Base-by-base conservation (phyloP, 345 rosid genomes). In the Psidium friedrichsthalianum region DNA sequence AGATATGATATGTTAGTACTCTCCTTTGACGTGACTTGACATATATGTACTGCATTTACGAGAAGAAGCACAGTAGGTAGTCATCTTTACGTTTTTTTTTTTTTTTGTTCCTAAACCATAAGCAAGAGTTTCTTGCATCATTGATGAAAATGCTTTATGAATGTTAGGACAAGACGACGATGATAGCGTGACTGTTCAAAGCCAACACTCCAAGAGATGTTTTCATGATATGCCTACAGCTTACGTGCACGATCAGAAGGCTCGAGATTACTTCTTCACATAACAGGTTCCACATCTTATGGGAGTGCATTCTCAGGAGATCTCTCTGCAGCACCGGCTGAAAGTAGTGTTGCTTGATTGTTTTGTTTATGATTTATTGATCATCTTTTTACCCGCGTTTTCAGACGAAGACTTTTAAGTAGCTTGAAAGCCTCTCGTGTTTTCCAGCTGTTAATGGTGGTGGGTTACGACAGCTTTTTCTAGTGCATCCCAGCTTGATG, bases 261-360 rank as follows among this genome's bases (percentile, higher is more conserved):
- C 95, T 47, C 93, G 96, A 82, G 94, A n/a, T 95, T 27, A 87
- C 93, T n/a, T 82, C 87, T 51, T 95, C 98, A 12, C 98, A 94
- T n/a, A 87, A 95, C 98, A 1, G 97, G 98, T 51, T 97, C 98
- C 15, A 92, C 91, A 29, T 97, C 97, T 0, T 95, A 95, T 87
- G 98, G 98, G 61, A 97, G 98, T 86, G 98, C 93, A 15, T 82
- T 93, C 86, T 97, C 99, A 11, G 98, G 98, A 21, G 98, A 97
- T 82, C 90, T 94, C 56, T 94, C 98, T 5, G 95, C 51, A 97
- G 93, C 92, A 95, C 96, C 15, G 86, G 95, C 81, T 97, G 57
- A 87, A 54, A 57, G 29, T 51, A 29, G 8, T 11, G 56, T 82
- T 82, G 83, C 54, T 81, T 81, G 42, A 51, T 36, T 82, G 36